A percentile compares a stretch with the other conserved stretches of the same genome.
phyloP scores from a whole-genome alignment of 1,284 basidiomycete genomes.

The Ustilago nuda region DNA sequence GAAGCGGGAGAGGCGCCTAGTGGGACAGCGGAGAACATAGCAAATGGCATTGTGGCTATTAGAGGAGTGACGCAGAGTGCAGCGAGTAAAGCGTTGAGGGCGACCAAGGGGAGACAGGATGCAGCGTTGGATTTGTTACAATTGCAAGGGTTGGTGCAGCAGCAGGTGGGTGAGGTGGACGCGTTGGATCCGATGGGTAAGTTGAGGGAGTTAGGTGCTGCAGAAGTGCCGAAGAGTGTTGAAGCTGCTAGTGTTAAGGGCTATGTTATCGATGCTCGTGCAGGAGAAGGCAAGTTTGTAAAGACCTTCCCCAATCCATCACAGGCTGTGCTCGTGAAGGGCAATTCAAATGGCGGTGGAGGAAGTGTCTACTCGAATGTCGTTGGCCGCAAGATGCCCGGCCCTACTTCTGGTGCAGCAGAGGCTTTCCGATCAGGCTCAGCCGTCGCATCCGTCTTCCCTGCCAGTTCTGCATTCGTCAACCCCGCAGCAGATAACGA shows the following conservation, averaged over 20 bases:
- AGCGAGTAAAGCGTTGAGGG: constrained; percentile 48
- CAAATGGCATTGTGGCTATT: constrained; percentile 45
- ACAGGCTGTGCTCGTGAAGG: constrained; percentile 23
- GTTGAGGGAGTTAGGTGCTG: constrained; percentile 25
- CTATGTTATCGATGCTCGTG: constrained; percentile 25
- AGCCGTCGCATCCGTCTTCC: constrained; percentile 46
- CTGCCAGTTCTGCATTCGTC: constrained; percentile 48
- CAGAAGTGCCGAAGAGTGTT: constrained; percentile 30
- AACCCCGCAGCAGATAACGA: constrained; percentile 7
- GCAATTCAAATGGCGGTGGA: not conserved
- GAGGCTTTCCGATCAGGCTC: constrained; percentile 39
- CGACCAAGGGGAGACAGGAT: constrained; percentile 62
- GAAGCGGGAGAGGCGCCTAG: constrained; percentile 33
- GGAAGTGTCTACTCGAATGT: constrained; percentile 30
- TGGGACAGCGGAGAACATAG: constrained; percentile 45
- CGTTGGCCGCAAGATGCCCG: constrained; percentile 33
- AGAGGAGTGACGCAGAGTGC: constrained; percentile 13
- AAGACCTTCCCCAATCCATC: constrained; percentile 39
- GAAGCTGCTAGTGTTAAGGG: constrained; percentile 25
- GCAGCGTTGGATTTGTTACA: constrained; percentile 64
- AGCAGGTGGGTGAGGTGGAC: constrained; percentile 49
- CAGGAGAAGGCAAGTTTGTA: constrained; percentile 26
- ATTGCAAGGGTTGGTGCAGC: constrained; percentile 50
- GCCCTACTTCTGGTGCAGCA: constrained; percentile 27
- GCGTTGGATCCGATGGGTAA: constrained; percentile 58